Conservation (phyloP, 345 rosid genomes). For the Eutrema yunnanense region DNA sequence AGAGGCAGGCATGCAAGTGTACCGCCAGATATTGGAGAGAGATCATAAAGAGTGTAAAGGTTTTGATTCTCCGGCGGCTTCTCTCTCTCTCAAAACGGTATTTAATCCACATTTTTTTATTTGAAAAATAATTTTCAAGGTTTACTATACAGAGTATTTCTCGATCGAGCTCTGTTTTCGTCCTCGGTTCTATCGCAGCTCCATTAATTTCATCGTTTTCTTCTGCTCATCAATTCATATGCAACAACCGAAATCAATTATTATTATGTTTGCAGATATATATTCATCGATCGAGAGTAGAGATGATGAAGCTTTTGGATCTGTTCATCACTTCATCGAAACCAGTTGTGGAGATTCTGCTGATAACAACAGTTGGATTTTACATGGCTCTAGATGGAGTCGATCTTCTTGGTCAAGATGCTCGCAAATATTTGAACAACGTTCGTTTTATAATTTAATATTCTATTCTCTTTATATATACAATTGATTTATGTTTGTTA, state of each 20-base stretch:
- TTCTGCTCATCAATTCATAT: neutral
- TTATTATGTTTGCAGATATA: neutral
- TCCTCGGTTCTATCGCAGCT: neutral
- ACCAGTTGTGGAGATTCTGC: constrained; percentile 48
- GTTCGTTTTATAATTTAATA: constrained; percentile 13
- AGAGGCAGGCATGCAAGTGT: neutral
- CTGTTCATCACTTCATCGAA: constrained; percentile 51
- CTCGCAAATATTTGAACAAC: constrained; percentile 50
- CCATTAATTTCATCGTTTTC: too few species aligned
- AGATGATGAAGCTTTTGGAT: constrained; percentile 41
- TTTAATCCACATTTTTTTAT: too few species aligned
- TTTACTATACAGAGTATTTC: neutral
- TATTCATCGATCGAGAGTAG: neutral
- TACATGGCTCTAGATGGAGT: constrained; percentile 48
- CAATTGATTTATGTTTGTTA: neutral
- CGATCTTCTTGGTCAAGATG: constrained; percentile 44
- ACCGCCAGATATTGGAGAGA: neutral
- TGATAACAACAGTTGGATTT: constrained; percentile 49
- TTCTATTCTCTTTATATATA: neutral
- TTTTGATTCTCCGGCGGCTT: neutral
- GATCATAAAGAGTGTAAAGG: neutral
- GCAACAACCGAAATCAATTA: neutral
- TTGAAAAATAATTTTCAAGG: neutral
- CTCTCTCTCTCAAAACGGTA: too few species aligned
- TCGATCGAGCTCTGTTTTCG: neutral